These are phyloP conservation scores for Termitomyces sp. DNA, from an alignment of 768 basidiomycete species.

Conservation along the genomic window DNA sequence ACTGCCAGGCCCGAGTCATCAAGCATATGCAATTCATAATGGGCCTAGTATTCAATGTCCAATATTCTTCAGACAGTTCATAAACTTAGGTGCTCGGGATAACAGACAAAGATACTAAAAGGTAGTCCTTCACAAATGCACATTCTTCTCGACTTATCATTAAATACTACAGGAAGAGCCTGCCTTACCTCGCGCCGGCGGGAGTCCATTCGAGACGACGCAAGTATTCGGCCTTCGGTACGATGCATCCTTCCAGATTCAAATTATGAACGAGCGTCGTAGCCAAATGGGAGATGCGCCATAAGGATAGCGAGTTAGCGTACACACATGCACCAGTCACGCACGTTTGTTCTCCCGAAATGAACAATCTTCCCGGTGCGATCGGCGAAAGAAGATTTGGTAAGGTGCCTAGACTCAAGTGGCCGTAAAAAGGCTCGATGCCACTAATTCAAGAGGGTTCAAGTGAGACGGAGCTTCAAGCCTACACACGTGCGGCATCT, in stretches of 20 bases:
- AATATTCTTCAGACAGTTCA: not conserved
- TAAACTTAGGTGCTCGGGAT: not conserved
- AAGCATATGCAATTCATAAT: no score
- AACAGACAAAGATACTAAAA: not conserved
- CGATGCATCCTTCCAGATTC: not conserved
- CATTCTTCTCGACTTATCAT: not conserved
- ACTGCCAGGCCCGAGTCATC: no score
- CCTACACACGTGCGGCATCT: slow-evolving; percentile 4
- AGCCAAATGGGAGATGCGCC: not conserved
- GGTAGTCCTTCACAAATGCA: not conserved
- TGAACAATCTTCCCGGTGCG: no score
- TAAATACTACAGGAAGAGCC: not conserved
- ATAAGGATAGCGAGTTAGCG: not conserved
- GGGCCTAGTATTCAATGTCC: not conserved
- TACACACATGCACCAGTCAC: slow-evolving; percentile 1
- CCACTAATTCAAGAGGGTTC: no score
- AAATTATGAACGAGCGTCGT: not conserved
- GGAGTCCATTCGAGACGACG: no score
- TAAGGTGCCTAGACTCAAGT: not conserved
- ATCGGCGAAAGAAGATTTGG: not conserved
- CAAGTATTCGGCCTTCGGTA: not conserved
- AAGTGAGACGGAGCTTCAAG: not conserved
- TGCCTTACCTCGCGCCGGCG: no score
- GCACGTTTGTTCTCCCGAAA: slow-evolving; percentile 3
- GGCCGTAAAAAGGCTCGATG: not conserved